A percentile compares a stretch with the other conserved stretches of the same genome.
phyloP scores from a whole-genome alignment of 352 stramenopile genomes.

The Stramenopiles sp. region DNA sequence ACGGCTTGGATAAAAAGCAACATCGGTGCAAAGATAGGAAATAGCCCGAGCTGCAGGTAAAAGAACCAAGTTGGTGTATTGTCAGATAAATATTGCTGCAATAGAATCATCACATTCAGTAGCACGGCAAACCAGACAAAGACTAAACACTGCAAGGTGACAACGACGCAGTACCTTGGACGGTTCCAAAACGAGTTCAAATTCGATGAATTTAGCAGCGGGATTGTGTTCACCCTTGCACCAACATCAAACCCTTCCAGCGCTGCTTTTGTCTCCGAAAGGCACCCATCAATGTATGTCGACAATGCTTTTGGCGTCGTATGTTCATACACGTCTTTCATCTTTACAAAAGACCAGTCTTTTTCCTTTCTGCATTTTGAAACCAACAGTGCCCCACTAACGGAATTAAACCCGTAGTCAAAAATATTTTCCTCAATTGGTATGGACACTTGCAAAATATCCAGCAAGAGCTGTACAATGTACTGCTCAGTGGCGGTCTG shows the following conservation, averaged over 20 bases:
- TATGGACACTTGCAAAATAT: slow-evolving; percentile 6
- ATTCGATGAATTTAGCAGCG: background rate
- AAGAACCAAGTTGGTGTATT: slow-evolving; percentile 7
- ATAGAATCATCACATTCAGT: background rate
- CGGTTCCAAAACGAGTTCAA: background rate
- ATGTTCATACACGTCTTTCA: slow-evolving; percentile 13
- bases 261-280: background rate
- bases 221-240: background rate
- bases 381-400: background rate
- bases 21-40: background rate
- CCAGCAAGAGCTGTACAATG: background rate
- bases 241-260: slow-evolving; percentile 6
- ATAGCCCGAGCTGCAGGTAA: background rate
- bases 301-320: background rate
- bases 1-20: background rate
- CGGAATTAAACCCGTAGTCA: slow-evolving; percentile 9
- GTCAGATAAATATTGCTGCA: background rate
- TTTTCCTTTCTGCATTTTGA: slow-evolving; percentile 10
- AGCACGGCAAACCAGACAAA: slow-evolving; percentile 9
- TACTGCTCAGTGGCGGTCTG: background rate
- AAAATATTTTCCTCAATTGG: slow-evolving; percentile 13
- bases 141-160: background rate
- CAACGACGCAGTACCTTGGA: background rate
- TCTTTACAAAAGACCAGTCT: background rate
- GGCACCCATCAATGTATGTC: slow-evolving; percentile 5